These are phyloP conservation scores for Nepenthes mirabilis DNA, from an alignment of 148 eudicot species.

Conservation along the genomic window DNA sequence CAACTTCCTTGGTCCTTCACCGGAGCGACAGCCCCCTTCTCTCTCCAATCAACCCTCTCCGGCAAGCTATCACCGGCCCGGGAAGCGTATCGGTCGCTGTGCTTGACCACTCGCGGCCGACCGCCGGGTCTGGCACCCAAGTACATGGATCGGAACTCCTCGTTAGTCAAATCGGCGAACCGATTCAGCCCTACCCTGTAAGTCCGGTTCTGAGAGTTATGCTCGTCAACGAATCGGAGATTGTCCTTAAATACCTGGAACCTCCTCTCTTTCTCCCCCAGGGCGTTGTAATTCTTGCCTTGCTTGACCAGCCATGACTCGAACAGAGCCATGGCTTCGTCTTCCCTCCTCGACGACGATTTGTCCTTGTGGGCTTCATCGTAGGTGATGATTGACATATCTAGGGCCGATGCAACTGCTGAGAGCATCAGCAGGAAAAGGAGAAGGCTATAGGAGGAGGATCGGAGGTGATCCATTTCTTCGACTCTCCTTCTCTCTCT, in stretches of 20 bases:
- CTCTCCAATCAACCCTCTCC: constrained; percentile 61
- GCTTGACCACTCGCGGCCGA: constrained; percentile 6
- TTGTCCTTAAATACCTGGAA: constrained; percentile 57
- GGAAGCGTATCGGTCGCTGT: constrained; percentile 41
- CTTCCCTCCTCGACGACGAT: constrained; percentile 10
- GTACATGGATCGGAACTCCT: constrained; percentile 58
- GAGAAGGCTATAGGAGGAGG: constrained; percentile 6
- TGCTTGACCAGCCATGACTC: constrained; percentile 62
- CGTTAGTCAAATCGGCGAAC: constrained; percentile 81
- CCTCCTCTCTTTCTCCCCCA: constrained; percentile 51
- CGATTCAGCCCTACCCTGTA: constrained; percentile 54
- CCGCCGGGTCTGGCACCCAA: constrained; percentile 27
- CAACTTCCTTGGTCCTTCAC: constrained; percentile 86
- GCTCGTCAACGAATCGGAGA: constrained; percentile 47
- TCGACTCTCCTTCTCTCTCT: too few relatives aligned
- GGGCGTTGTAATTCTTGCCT: constrained; percentile 48
- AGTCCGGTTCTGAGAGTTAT: constrained; percentile 32
- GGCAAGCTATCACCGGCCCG: constrained; percentile 50
- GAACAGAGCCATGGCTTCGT: constrained; percentile 35
- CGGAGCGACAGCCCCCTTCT: constrained; percentile 57
- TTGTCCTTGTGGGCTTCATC: constrained; percentile 10
- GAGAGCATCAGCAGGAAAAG: constrained; percentile 3
- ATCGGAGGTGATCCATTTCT: background rate
- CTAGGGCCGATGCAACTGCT: constrained; percentile 19
- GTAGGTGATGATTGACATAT: constrained; percentile 33